Evolutionary conservation across 1,284 basidiomycete species (phyloP), one percentile per base, ranked within the genome.

Genomic region (Pholiota adiposa): DNA sequence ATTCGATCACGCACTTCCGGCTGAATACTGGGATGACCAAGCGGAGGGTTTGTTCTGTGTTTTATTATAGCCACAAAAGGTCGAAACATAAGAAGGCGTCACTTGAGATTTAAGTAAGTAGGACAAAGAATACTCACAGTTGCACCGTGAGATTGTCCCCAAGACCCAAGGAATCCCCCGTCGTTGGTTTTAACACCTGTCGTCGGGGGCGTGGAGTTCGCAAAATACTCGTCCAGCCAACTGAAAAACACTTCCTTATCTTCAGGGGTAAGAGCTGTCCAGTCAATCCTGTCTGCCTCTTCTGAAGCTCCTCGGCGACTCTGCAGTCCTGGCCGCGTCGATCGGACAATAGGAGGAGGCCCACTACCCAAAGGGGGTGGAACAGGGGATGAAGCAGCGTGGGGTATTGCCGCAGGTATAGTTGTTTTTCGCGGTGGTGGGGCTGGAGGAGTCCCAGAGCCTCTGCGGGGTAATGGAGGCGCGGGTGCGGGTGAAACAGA

Each of bases 201-300:
- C 50, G 53, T 59, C 58, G 63, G 59, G 19, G 65, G 54, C 51
- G 27, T 56, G 62, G 64, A 78, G 41, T 78, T 77, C 18, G 81
- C 79, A 67, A 92, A 92, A 73, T 88, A 93, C 68, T 91, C 89
- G 68, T 94, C 91, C 16, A 93, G 75, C 86, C 89, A 90, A 54
- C 73, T 72, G 71, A 93, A 94, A 68, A 93, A 87, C 16, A 76
- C 82, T 33, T 84, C 73, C 70, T 92, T 93, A 67, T 94, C 90
- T 66, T 85, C 78, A 7, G 69, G 65, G 0, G 84, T 82, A 43
- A 93, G 75, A 69, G 89, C 85, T 3, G 77, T 70, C 91, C 91
- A 93, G 68, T 91, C 86, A 29, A 93, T 83, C 48, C 61, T 66
- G 9, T 60, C 64, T 2, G 54, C 34, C 14, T 59, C 50, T 9